Conservation (phyloP, 257 asterid species). For the Linaria vulgaris region DNA sequence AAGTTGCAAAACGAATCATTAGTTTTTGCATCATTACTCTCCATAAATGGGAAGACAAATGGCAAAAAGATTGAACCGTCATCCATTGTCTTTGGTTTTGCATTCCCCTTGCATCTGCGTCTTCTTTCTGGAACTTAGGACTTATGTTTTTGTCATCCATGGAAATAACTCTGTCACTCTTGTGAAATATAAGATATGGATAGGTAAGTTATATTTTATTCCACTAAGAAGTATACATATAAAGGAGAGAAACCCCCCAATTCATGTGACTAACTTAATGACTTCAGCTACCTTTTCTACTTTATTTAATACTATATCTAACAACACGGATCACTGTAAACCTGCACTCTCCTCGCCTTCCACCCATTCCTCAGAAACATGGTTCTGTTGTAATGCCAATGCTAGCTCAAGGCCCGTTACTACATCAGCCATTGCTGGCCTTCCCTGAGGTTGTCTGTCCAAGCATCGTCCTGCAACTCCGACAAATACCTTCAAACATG, state of each 20-base stretch:
- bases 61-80: conserved; percentile 25
- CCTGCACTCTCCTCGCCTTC: conserved; percentile 43
- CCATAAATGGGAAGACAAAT: too few species aligned
- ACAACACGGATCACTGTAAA: conserved; percentile 43
- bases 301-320: too few species aligned
- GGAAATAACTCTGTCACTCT: conserved; percentile 46
- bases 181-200: too few species aligned
- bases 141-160: conserved; percentile 38
- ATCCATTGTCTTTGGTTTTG: conserved; percentile 36
- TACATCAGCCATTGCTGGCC: conserved; percentile 67
- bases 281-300: too few species aligned
- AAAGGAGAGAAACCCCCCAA: too few species aligned
- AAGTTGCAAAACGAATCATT: too few species aligned
- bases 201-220: too few species aligned
- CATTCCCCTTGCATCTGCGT: conserved; percentile 34
- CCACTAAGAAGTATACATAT: too few species aligned
- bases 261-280: too few species aligned
- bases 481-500: conserved; percentile 52
- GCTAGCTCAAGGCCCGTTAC: conserved; percentile 59
- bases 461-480: conserved; percentile 64
- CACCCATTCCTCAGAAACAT: conserved; percentile 31
- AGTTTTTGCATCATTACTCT: too few species aligned
- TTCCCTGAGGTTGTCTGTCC: conserved; percentile 50
- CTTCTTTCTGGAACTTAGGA: conserved; percentile 27
- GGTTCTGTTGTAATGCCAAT: conserved; percentile 43